These are phyloP conservation scores for Penicillium maclennaniae DNA, from an alignment of 495 filamentous ascomycete genomes.

Conservation along the genomic window DNA sequence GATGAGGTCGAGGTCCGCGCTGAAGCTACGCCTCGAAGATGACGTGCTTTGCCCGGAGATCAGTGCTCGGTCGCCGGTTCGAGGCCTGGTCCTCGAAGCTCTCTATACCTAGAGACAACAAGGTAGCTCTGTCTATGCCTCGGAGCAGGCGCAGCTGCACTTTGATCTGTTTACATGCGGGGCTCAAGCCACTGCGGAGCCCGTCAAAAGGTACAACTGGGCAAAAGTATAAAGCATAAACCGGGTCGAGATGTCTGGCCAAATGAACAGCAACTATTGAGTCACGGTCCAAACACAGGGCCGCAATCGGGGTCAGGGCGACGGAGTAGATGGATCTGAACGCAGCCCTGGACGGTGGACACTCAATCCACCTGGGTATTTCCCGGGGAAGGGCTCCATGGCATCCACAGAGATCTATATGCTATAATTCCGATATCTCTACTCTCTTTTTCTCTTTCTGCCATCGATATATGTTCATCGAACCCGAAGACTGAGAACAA, in stretches of 20 bases:
- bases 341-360: background rate
- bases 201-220: background rate
- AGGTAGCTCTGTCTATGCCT: too few relatives aligned
- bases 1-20: conserved; percentile 3
- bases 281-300: background rate
- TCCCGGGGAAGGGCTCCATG: background rate
- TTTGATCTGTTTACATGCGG: conserved; percentile 24
- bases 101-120: background rate
- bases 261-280: background rate
- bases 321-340: background rate
- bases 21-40: background rate
- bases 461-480: too few relatives aligned
- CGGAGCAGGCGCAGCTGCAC: conserved; percentile 8
- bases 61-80: conserved; percentile 1
- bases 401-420: background rate
- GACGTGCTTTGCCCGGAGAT: conserved; percentile 14
- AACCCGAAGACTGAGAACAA: too few relatives aligned
- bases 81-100: background rate
- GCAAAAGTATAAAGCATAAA: background rate
- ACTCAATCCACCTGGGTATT: background rate
- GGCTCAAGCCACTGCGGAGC: conserved; percentile 32
- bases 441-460: background rate
- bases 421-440: background rate
- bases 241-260: background rate
- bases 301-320: background rate